Base-by-base conservation (phyloP, 176 grass and related monocot species). In the Saccharum officinarum region DNA sequence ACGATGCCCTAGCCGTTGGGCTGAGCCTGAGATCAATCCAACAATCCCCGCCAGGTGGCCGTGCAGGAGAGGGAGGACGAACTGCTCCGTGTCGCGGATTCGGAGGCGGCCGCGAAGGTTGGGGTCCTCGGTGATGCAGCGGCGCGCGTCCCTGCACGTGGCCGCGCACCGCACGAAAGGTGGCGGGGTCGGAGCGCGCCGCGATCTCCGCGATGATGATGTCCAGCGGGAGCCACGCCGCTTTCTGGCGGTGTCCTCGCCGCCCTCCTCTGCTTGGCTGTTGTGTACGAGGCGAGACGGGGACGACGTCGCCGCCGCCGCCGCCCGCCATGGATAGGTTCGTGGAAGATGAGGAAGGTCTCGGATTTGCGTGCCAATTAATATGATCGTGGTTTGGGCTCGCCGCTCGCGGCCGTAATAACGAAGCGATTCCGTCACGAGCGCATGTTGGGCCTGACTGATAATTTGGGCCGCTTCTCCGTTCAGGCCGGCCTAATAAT, bases 151-250 rank as follows among this genome's bases (percentile, higher is more conserved):
- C 8, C 37, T 4, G 23, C 68, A 82, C 17, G 68, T 44, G 2
- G 80, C 68, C 25, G 69, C 80, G 80, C 57, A 83, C 11, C 81
- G 80, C 10, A 83, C 20, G 10, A 83, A 83, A 25, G 4, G 54
- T 61, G 52, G 16, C 25, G 3, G 69, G 52, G 69, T 83, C 80
- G 37, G 69, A 30, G 11, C 80, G 37, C 39, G 25, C 52, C 5
- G 70, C 68, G 80, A 83, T 83, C 5, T 44, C 68, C 10, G n/a
- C 2, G 4, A 83, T 12, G 4, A 83, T 12, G 25, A 83, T 3
- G 69, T 83, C 80, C 10, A 73, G 23, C 38, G 80, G 80, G 52
- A 83, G 80, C 22, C n/a, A 63, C 36, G 76, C 7, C 36, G 16
- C 17, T 7, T 7, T 26, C 55, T 77, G 34, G 54, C n/a, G 5